phyloP scores from a whole-genome alignment of 148 eudicot genomes.

The Chenopodium quinoa region DNA sequence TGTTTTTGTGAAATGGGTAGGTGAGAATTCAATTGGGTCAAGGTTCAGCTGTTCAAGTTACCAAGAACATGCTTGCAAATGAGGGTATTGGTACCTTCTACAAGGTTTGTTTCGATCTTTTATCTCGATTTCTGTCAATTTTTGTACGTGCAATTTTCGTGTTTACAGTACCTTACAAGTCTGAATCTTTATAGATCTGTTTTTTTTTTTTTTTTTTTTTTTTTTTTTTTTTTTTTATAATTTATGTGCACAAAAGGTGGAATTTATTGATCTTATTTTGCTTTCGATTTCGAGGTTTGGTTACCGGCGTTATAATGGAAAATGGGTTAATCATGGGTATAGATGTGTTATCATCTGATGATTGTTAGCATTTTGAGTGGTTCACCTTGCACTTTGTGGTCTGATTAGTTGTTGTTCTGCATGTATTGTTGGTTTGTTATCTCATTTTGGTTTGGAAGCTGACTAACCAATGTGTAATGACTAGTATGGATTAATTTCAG shows the following conservation, averaged over 20 bases:
- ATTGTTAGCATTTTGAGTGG: too few relatives aligned
- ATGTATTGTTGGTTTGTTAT: too few relatives aligned
- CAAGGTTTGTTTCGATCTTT: conserved; percentile 49
- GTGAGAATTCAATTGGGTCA: conserved; percentile 97
- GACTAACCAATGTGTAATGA: not conserved
- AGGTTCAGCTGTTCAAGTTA: conserved; percentile 79
- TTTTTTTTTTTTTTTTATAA: not conserved
- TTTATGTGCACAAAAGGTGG: not conserved
- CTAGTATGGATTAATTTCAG: not conserved
- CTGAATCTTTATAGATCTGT: not conserved
- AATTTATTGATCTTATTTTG: too few relatives aligned
- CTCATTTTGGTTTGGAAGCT: not conserved
- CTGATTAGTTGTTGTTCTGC: too few relatives aligned
- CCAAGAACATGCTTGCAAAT: conserved; percentile 74
- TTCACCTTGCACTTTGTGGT: too few relatives aligned
- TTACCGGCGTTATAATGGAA: not conserved
- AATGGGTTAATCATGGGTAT: not conserved
- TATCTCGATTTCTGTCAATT: not conserved
- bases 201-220: too few relatives aligned
- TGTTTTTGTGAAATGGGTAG: conserved; percentile 37
- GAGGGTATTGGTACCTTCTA: conserved; percentile 94
- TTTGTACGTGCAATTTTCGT: not conserved
- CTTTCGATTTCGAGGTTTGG: too few relatives aligned
- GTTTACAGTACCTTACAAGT: not conserved
- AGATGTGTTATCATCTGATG: too few relatives aligned